A percentile compares a stretch with the other conserved stretches of the same genome.
Evolutionary conservation across 2,329 filamentous ascomycete genomes (phyloP).

Genomic region (Hymenoscyphus infarciens): DNA sequence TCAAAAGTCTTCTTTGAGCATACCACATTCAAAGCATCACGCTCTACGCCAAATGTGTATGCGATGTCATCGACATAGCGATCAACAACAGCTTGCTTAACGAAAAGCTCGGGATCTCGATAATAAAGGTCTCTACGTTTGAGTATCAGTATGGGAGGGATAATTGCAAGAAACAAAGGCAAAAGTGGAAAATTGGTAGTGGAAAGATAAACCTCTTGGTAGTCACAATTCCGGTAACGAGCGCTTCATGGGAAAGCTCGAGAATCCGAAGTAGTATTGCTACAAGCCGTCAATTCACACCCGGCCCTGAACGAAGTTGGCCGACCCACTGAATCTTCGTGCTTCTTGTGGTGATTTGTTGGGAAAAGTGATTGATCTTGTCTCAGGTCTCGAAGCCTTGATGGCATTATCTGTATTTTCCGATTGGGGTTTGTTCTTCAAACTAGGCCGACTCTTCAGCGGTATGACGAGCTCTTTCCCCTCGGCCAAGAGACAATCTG

Average conservation of each 20-base stretch:
- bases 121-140: conserved; percentile 73
- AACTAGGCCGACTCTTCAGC: conserved; percentile 38
- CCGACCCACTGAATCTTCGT: conserved; percentile 48
- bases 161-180: too few relatives aligned
- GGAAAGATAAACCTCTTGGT: conserved; percentile 54
- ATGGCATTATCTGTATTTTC: background rate
- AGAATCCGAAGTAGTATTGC: conserved; percentile 57
- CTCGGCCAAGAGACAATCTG: conserved; percentile 46
- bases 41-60: conserved; percentile 60
- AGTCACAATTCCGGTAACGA: conserved; percentile 50
- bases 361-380: conserved; percentile 41
- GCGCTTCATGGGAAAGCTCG: conserved; percentile 55
- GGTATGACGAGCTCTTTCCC: conserved; percentile 46
- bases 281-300: conserved; percentile 32
- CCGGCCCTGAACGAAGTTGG: conserved; percentile 15
- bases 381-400: conserved; percentile 4
- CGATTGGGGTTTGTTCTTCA: background rate
- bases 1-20: too few relatives aligned
- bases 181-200: conserved; percentile 6
- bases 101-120: conserved; percentile 68
- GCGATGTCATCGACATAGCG: conserved; percentile 71
- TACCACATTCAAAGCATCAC: conserved; percentile 69
- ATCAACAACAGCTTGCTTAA: conserved; percentile 65
- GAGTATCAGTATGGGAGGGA: conserved; percentile 6
- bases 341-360: conserved; percentile 46